phyloP scores from a whole-genome alignment of 495 filamentous ascomycete genomes.

The Emericellopsis terricola region DNA sequence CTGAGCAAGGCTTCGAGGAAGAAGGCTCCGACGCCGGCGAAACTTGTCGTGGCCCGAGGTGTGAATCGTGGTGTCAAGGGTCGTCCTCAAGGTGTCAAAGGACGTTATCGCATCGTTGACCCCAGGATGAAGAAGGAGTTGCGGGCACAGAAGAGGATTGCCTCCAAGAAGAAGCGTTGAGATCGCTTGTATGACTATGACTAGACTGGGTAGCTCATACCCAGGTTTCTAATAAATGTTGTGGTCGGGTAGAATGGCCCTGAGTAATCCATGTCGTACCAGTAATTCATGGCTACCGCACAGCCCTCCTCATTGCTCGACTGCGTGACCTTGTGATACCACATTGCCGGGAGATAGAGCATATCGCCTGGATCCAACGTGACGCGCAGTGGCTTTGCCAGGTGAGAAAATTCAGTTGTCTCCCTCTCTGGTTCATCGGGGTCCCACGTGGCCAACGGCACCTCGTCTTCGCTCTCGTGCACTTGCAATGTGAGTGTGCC shows the following conservation, averaged over 20 bases:
- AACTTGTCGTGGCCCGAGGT: constrained; percentile 78
- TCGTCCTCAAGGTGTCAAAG: constrained; percentile 79
- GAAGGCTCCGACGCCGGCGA: constrained; percentile 68
- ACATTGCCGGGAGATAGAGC: constrained; percentile 62
- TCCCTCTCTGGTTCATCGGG: constrained; percentile 35
- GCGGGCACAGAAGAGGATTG: constrained; percentile 64
- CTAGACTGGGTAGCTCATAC: background rate
- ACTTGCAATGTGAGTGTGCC: constrained; percentile 12
- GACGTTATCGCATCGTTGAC: constrained; percentile 98
- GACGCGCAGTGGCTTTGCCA: constrained; percentile 37
- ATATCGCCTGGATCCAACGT: constrained; percentile 54
- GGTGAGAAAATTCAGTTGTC: constrained; percentile 32
- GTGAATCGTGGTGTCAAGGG: constrained; percentile 60
- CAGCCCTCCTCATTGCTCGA: constrained; percentile 40
- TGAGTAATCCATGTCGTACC: constrained; percentile 56
- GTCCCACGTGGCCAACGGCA: constrained; percentile 55
- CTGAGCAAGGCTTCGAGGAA: constrained; percentile 70
- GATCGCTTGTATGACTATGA: background rate
- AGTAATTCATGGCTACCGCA: constrained; percentile 63
- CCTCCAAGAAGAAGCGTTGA: constrained; percentile 17
- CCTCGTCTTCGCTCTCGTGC: constrained; percentile 18
- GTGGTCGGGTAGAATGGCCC: constrained; percentile 38
- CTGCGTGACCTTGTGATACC: constrained; percentile 58
- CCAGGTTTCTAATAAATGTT: constrained; percentile 29
- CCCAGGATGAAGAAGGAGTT: constrained; percentile 95